Evolutionary conservation across 805 yeast species (phyloP), one percentile per base, ranked within the genome.

Genomic region (Candida krabiensis): DNA sequence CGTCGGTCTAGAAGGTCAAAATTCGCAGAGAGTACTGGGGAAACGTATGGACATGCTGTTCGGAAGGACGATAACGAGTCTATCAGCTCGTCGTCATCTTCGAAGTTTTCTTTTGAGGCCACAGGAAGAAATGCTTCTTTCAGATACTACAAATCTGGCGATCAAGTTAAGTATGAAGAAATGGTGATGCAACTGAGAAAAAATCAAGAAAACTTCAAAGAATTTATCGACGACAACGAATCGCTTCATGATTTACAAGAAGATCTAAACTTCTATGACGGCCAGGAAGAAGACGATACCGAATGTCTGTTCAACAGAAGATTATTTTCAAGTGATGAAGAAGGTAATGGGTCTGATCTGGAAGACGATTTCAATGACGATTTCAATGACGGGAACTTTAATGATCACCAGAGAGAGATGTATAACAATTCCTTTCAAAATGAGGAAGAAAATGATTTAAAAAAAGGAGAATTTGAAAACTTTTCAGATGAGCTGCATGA

Each of bases 361-460:
- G n/a, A n/a, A n/a, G n/a, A n/a, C n/a, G n/a, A n/a, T n/a, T n/a
- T n/a, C n/a, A n/a, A n/a, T n/a, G n/a, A n/a, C n/a, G n/a, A n/a
- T n/a, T n/a, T n/a, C n/a, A 30, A 37, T 22, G 39, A 87, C 57
- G 58, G 77, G 13, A 79, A 80, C 44, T 63, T 78, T 52, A 79
- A 83, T 43, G 32, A n/a, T 31, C 24, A 26, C 18, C 31, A 18
- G 7, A 19, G 22, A 12, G 28, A 30, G 25, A 23, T 9, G 15
- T 34, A 15, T 8, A 33, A 40, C 17, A 40, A 24, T 22, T 41
- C 30, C 15, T 37, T 36, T 23, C 15, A 30, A 14, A 35, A 38
- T 9, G 44, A 36, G 14, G 13, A 24, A n/a, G 30, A 30, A 13
- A 35, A 33, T 14, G 25, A 31, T 16, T 11, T 16, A 9, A 27